Percentiles rank a stretch among this genome's conserved stretches.
Evolutionary conservation across 371 early-diverging fungal genomes (phyloP).

Genomic region (Zopfochytrium polystomum): DNA sequence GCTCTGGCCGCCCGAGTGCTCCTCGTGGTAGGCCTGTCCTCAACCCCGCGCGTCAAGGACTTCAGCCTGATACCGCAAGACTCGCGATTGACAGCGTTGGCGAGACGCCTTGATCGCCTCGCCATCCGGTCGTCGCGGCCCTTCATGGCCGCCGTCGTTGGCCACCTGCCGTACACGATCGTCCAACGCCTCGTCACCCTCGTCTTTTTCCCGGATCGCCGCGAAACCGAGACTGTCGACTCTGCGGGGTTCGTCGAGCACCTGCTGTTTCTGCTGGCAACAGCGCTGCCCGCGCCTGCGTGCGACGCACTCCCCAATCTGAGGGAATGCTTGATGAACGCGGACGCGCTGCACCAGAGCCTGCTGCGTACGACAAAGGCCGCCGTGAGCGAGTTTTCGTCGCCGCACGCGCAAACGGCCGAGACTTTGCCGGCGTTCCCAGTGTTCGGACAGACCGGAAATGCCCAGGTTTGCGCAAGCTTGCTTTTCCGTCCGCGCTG

Average conservation of each 20-base stretch:
- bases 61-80: no score
- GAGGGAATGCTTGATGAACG: slow-evolving; percentile 5
- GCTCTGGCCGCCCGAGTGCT: no score
- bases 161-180: slow-evolving; percentile 8
- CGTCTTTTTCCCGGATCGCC: background rate
- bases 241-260: background rate
- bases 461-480: slow-evolving; percentile 8
- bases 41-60: no score
- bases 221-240: no score
- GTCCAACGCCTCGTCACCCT: background rate
- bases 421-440: slow-evolving; percentile 16
- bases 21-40: no score
- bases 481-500: background rate
- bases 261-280: no score
- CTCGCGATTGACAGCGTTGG: no score
- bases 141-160: slow-evolving; percentile 12
- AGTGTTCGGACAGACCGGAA: slow-evolving; percentile 12
- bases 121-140: background rate
- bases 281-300: no score
- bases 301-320: background rate
- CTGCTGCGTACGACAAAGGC: slow-evolving; percentile 9
- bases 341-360: slow-evolving; percentile 18
- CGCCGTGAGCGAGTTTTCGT: slow-evolving; percentile 9
- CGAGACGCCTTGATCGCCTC: no score
- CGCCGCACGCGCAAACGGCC: slow-evolving; percentile 11